A percentile compares a stretch with the other conserved stretches of the same genome.
phyloP scores from a whole-genome alignment of 202 grass and related monocot species.

The Digitaria exilis region DNA sequence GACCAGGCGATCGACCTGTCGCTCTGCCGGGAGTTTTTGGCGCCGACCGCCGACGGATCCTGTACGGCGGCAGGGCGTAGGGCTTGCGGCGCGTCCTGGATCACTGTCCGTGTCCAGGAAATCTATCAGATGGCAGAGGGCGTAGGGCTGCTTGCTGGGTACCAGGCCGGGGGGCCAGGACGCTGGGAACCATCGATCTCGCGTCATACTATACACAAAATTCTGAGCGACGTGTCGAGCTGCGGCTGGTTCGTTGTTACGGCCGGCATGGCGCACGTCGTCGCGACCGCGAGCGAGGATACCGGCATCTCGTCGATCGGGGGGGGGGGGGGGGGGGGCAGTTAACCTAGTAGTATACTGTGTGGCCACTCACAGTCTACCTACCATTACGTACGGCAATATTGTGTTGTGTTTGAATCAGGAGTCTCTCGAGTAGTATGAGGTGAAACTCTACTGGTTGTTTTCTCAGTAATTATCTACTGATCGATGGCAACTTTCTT shows the following conservation, averaged over 20 bases:
- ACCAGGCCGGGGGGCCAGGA: background rate
- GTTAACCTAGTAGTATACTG: background rate
- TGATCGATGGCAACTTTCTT: background rate
- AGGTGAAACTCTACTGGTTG: background rate
- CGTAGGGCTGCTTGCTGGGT: background rate
- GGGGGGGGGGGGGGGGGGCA: too few species aligned
- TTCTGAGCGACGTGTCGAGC: conserved; percentile 26
- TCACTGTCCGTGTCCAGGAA: background rate
- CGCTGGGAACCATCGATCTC: background rate
- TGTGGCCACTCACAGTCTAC: background rate
- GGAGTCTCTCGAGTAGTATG: background rate
- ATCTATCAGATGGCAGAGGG: background rate
- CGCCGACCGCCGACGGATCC: conserved; percentile 1
- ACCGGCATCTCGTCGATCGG: background rate
- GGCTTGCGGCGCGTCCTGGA: background rate
- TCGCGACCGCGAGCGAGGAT: background rate
- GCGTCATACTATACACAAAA: background rate
- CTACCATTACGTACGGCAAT: background rate
- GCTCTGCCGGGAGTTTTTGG: background rate
- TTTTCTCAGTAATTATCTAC: background rate
- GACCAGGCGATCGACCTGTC: background rate
- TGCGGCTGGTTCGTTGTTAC: background rate
- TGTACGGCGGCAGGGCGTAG: conserved; percentile 6
- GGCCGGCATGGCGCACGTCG: background rate
- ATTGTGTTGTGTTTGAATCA: background rate